Conservation (phyloP, 345 rosid genomes). For the Camelina hispida region DNA sequence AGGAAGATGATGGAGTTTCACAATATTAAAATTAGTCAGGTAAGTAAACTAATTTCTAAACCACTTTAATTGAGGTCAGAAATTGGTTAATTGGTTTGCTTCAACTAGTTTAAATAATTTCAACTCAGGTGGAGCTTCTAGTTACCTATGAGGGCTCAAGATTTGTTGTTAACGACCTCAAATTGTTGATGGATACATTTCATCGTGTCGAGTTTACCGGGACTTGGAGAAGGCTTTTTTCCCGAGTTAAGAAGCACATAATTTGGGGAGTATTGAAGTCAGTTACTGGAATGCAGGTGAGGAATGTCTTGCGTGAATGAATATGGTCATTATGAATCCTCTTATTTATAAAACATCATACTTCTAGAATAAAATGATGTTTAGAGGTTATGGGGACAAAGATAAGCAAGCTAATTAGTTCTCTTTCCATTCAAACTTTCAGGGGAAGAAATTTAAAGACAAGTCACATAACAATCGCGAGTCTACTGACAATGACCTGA, state of each 20-base stretch:
- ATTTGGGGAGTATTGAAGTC: conserved; percentile 99
- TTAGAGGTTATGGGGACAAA: not conserved
- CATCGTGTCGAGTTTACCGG: conserved; percentile 87
- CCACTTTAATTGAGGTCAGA: not conserved
- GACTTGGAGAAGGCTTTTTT: conserved; percentile 97
- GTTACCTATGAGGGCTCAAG: conserved; percentile 93
- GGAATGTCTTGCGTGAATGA: conserved; percentile 11
- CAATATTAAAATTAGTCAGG: conserved; percentile 97
- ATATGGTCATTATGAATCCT: not conserved
- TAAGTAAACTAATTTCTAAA: conserved; percentile 38
- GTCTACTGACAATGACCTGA: conserved; percentile 72
- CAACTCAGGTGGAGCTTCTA: conserved; percentile 78
- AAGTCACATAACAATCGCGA: conserved; percentile 68
- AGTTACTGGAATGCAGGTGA: conserved; percentile 98
- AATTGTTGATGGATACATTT: conserved; percentile 95
- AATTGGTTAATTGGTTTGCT: conserved; percentile 7
- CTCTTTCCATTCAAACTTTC: conserved; percentile 28
- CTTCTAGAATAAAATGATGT: too few relatives aligned
- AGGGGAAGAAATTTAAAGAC: conserved; percentile 98
- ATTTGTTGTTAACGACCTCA: conserved; percentile 95
- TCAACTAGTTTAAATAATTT: conserved; percentile 29
- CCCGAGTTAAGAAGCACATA: conserved; percentile 96
- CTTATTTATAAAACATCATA: too few relatives aligned
- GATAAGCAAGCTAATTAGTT: conserved; percentile 1
- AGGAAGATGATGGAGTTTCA: conserved; percentile 88